These are phyloP conservation scores for Taiozyma sp. DNA, from an alignment of 1,139 yeast species.

Conservation along the genomic window DNA sequence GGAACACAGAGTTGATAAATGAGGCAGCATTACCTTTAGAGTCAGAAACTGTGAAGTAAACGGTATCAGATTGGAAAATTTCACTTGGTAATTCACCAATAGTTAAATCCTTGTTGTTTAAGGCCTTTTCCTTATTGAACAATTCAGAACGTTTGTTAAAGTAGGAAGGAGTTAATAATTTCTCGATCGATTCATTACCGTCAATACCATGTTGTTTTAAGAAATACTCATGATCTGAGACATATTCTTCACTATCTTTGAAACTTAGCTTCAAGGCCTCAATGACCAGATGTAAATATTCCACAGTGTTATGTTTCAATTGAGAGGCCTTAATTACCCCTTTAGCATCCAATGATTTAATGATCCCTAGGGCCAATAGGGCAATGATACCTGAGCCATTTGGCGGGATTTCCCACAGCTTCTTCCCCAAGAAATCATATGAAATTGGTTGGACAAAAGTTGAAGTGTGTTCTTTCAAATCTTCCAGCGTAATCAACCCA, in stretches of 20 bases:
- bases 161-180: slow-evolving; percentile 37
- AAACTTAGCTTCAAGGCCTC: slow-evolving; percentile 74
- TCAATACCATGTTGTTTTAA: slow-evolving; percentile 21
- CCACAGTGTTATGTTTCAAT: slow-evolving; percentile 63
- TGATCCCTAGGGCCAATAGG: slow-evolving; percentile 60
- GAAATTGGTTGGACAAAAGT: slow-evolving; percentile 60
- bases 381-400: slow-evolving; percentile 81
- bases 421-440: slow-evolving; percentile 41
- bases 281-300: slow-evolving; percentile 62
- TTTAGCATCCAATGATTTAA: slow-evolving; percentile 47
- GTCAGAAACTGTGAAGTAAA: slow-evolving; percentile 69
- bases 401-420: slow-evolving; percentile 76
- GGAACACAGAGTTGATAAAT: slow-evolving; percentile 72
- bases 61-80: slow-evolving; percentile 67
- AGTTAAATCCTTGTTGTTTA: slow-evolving; percentile 39
- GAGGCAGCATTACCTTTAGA: slow-evolving; percentile 77
- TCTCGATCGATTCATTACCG: slow-evolving; percentile 21
- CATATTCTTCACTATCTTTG: slow-evolving; percentile 73
- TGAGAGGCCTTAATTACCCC: slow-evolving; percentile 41
- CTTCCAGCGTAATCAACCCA: slow-evolving; percentile 53
- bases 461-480: slow-evolving; percentile 52
- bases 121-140: slow-evolving; percentile 37
- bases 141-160: slow-evolving; percentile 45
- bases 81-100: slow-evolving; percentile 58
- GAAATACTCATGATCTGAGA: slow-evolving; percentile 50